Conservation (phyloP, 208 protist genomes). For the Leishmania martiniquensis region DNA sequence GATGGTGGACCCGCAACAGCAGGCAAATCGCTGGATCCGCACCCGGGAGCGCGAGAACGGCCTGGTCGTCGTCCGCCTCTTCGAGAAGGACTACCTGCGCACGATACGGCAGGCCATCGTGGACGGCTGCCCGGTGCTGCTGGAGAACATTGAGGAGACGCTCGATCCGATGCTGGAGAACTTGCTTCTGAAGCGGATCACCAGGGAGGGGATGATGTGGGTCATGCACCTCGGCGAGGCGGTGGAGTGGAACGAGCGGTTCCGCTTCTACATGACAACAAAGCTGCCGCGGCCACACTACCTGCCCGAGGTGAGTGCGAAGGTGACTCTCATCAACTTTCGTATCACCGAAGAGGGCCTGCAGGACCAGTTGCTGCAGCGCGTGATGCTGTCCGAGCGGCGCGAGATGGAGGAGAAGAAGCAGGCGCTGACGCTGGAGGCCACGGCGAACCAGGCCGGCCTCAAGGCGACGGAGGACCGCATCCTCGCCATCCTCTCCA, state of each 20-base stretch:
- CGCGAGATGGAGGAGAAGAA: constrained; percentile 97
- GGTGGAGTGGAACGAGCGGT: constrained; percentile 96
- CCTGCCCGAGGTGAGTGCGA: constrained; percentile 96
- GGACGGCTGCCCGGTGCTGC: constrained; percentile 93
- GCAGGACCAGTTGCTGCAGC: constrained; percentile 96
- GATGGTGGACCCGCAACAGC: constrained; percentile 94
- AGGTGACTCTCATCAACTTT: constrained; percentile 98
- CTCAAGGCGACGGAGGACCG: constrained; percentile 91
- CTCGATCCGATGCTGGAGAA: constrained; percentile 98
- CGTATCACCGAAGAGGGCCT: constrained; percentile 97
- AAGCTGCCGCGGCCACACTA: constrained; percentile 98
- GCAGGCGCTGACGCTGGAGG: constrained; percentile 92
- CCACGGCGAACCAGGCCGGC: constrained; percentile 87
- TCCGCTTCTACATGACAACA: constrained; percentile 98
- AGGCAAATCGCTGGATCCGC: constrained; percentile 96
- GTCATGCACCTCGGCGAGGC: constrained; percentile 97
- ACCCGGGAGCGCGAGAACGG: constrained; percentile 89
- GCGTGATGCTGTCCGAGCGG: constrained; percentile 94
- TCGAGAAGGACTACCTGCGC: constrained; percentile 83
- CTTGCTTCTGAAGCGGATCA: constrained; percentile 94
- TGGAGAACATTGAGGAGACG: constrained; percentile 97
- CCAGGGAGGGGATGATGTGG: constrained; percentile 85
- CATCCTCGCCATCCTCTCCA: constrained; percentile 92
- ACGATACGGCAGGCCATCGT: constrained; percentile 93
- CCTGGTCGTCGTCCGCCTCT: constrained; percentile 84